Evolutionary conservation across 345 rosid genomes (phyloP).

Genomic region (Pistacia vera): DNA sequence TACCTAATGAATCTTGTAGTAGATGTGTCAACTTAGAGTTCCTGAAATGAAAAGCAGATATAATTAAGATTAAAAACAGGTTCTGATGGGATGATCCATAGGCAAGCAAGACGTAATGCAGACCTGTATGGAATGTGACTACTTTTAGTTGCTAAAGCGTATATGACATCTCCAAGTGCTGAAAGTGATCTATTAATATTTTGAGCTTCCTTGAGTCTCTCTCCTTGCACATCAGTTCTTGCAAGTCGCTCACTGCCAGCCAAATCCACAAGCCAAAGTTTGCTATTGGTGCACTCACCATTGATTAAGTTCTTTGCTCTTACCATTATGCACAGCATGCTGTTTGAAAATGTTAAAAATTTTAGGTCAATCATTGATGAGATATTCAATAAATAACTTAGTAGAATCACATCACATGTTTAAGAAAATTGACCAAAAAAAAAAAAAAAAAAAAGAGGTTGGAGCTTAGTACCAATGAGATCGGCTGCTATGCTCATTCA

Average conservation of each 20-base stretch:
- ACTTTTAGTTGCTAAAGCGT: slow-evolving; percentile 85
- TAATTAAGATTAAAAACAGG: slow-evolving; percentile 12
- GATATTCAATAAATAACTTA: not conserved
- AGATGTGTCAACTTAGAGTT: slow-evolving; percentile 96
- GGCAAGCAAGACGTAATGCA: slow-evolving; percentile 10
- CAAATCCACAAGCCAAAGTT: slow-evolving; percentile 97
- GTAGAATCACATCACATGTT: not conserved
- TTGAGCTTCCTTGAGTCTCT: slow-evolving; percentile 95
- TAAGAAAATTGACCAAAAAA: not conserved
- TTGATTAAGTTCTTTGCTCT: slow-evolving; percentile 77
- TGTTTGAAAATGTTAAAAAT: slow-evolving; percentile 34
- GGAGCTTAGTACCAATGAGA: slow-evolving; percentile 77
- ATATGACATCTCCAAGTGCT: slow-evolving; percentile 93
- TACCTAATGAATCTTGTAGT: slow-evolving; percentile 96
- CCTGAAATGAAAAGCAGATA: slow-evolving; percentile 47
- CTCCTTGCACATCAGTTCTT: slow-evolving; percentile 90
- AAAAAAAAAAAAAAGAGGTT: not conserved
- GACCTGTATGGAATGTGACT: slow-evolving; percentile 94
- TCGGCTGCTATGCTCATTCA: slow-evolving; percentile 96
- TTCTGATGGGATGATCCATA: not conserved
- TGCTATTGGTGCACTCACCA: slow-evolving; percentile 93
- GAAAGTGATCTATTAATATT: slow-evolving; percentile 91
- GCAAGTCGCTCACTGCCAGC: slow-evolving; percentile 98
- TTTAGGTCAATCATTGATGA: not conserved
- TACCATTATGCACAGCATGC: slow-evolving; percentile 94